Conservation (phyloP, 345 rosid species). For the Populus alba region DNA sequence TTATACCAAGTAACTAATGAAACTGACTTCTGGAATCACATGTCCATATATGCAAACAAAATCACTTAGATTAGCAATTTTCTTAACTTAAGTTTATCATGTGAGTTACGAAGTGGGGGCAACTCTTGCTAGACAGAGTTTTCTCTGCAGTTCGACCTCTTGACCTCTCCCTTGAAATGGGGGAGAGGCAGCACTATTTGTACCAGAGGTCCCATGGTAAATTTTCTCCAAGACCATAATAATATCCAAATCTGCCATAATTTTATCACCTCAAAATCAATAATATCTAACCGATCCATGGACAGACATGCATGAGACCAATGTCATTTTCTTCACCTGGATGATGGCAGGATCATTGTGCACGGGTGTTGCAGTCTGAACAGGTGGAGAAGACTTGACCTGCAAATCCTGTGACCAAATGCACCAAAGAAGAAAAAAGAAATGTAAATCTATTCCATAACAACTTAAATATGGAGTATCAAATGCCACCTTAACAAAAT, state of each 20-base stretch:
- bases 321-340: conserved; percentile 21
- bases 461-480: too few species aligned
- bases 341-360: conserved; percentile 41
- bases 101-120: neutral
- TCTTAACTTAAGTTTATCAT: neutral
- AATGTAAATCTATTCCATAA: neutral
- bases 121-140: neutral
- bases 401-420: conserved; percentile 34
- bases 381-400: conserved; percentile 40
- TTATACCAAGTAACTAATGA: neutral
- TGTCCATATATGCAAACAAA: neutral
- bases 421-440: neutral
- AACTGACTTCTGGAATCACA: neutral
- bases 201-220: neutral
- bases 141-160: neutral
- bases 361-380: conserved; percentile 21
- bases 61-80: neutral
- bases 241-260: neutral
- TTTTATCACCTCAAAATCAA: neutral
- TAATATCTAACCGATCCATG: neutral
- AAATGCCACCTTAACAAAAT: neutral
- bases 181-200: neutral
- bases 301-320: neutral
- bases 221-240: neutral
- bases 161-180: neutral